phyloP scores from a whole-genome alignment of 768 basidiomycete species.

The Pisolithus tinctorius region DNA sequence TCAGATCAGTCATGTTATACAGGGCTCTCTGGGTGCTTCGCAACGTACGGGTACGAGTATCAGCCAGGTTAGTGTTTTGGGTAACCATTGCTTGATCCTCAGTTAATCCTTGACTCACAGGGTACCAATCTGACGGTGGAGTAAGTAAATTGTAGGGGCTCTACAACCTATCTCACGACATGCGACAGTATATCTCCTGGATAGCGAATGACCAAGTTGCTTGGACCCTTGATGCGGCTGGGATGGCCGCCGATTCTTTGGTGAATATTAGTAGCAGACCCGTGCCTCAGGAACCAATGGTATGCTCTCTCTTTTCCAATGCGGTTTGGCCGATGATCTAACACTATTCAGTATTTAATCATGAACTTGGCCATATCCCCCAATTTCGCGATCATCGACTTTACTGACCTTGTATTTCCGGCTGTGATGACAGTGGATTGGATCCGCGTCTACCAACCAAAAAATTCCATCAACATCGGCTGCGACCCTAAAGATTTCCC shows the following conservation, averaged over 20 bases:
- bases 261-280: conserved; percentile 63
- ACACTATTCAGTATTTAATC: conserved; percentile 61
- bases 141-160: conserved; percentile 31
- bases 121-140: conserved; percentile 32
- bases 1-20: conserved; percentile 67
- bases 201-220: conserved; percentile 50
- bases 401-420: conserved; percentile 66
- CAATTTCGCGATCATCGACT: conserved; percentile 73
- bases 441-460: conserved; percentile 85
- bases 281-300: conserved; percentile 82
- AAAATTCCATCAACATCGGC: conserved; percentile 64
- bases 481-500: conserved; percentile 79
- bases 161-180: conserved; percentile 3
- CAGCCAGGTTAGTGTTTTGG: conserved; percentile 42
- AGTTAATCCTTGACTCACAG: conserved; percentile 8
- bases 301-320: conserved; percentile 21
- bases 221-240: conserved; percentile 66
- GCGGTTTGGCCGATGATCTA: neutral
- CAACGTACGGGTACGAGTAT: conserved; percentile 80
- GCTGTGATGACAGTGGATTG: conserved; percentile 74
- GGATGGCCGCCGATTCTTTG: conserved; percentile 47
- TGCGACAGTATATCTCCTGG: conserved; percentile 70
- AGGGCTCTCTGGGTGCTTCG: conserved; percentile 43
- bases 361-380: conserved; percentile 79
- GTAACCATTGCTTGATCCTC: neutral